phyloP scores from a whole-genome alignment of 371 early-diverging fungal genomes.

The Blakeslea trispora region DNA sequence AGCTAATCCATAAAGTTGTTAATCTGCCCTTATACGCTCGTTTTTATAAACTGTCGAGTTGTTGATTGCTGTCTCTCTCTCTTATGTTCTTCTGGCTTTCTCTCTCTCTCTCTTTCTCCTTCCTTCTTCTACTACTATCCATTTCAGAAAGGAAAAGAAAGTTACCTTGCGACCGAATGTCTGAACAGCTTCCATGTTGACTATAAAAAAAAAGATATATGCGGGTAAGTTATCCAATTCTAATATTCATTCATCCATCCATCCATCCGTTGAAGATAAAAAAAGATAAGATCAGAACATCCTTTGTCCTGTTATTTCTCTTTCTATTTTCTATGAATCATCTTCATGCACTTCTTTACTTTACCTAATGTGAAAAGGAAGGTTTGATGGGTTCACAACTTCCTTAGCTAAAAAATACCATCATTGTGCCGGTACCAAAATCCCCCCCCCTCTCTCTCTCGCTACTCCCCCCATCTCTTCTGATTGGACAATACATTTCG shows the following conservation, averaged over 20 bases:
- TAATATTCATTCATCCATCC: constrained; percentile 12
- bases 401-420: neutral
- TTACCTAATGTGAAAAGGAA: constrained; percentile 1
- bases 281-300: neutral
- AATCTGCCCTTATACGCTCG: too few relatives aligned
- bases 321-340: neutral
- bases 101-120: neutral
- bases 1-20: too few relatives aligned
- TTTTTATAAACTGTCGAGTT: neutral
- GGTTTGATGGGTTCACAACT: neutral
- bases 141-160: constrained; percentile 8
- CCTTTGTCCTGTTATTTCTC: neutral
- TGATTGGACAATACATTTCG: neutral
- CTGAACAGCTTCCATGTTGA: constrained; percentile 57
- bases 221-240: constrained; percentile 2
- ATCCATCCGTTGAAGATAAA: neutral
- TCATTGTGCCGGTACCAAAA: neutral
- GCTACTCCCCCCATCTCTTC: too few relatives aligned
- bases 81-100: neutral
- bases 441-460: neutral
- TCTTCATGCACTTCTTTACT: neutral
- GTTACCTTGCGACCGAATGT: constrained; percentile 62
- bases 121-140: neutral
- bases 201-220: constrained; percentile 5
- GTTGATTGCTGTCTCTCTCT: neutral